A percentile compares a stretch with the other conserved stretches of the same genome.
Evolutionary conservation across 768 basidiomycete genomes (phyloP).

Genomic region (Calocera viscosa): DNA sequence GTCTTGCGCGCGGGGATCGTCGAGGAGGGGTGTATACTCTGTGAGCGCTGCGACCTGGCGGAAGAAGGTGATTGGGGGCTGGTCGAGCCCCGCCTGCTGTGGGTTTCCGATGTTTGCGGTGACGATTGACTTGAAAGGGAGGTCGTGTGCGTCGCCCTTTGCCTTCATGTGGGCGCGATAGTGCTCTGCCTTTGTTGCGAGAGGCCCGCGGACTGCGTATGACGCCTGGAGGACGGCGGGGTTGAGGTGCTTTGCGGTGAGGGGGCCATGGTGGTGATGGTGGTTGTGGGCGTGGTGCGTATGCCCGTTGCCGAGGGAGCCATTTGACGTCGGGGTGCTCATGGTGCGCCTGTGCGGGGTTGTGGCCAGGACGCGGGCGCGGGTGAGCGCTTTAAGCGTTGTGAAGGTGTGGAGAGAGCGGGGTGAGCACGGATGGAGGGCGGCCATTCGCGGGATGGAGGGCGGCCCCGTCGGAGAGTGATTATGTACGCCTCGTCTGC

Average conservation of each 20-base stretch:
- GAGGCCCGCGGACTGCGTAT: slow-evolving; percentile 94
- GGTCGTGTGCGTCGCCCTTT: slow-evolving; percentile 34
- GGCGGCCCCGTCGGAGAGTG: no score
- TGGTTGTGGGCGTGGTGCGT: background rate
- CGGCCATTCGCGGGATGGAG: no score
- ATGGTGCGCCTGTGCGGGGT: background rate
- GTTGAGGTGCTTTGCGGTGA: slow-evolving; percentile 66
- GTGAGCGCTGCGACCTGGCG: slow-evolving; percentile 86
- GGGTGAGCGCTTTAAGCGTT: no score
- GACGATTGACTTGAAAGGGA: slow-evolving; percentile 83
- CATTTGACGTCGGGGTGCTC: background rate
- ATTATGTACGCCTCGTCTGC: no score
- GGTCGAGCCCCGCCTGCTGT: slow-evolving; percentile 88
- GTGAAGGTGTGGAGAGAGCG: no score
- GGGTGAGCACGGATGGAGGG: no score
- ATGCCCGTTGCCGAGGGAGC: background rate
- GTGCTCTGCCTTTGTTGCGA: slow-evolving; percentile 85
- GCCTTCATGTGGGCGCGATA: slow-evolving; percentile 57
- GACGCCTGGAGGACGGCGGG: slow-evolving; percentile 74
- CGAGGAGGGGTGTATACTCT: slow-evolving; percentile 79
- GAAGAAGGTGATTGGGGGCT: slow-evolving; percentile 81
- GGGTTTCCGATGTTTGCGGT: slow-evolving; percentile 97
- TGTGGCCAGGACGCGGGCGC: no score
- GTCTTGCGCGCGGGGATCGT: slow-evolving; percentile 47
- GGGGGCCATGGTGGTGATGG: slow-evolving; percentile 20